Evolutionary conservation across 306 rosid genomes (phyloP), one percentile per base, ranked within the genome.

Genomic region (Clitoria ternatea): DNA sequence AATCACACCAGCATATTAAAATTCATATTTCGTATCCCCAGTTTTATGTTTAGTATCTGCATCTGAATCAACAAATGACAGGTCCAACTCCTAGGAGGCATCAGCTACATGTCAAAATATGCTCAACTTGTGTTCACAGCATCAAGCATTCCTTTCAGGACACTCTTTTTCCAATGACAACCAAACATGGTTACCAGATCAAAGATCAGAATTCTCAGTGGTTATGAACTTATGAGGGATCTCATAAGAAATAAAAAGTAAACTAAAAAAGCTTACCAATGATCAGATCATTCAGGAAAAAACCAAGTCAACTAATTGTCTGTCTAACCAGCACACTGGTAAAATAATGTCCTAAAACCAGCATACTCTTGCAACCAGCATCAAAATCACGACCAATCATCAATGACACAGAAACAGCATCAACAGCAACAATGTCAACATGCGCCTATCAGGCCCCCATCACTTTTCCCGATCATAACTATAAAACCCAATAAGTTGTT

Each of bases 401-500:
- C 95, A 77, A 81, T 78, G 79, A 79, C 70, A 79, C 14, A 83
- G 85, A 76, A 78, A 86, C 96, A 80, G 96, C 85, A 81, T 69
- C 90, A 72, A 89, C 86, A 73, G 85, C 96, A 57, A 80, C 75
- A 60, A 77, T 69, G 80, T 68, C 90, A 86, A 81, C 92, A 72
- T 45, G 84, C 84, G 73, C 88, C 84, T 76, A 87, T 79, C 86
- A 74, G 64, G 86, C 87, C 83, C 84, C 66, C 78, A 55, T 54
- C 87, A 85, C 78, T 86, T 84, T 74, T 74, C 90, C 80, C 86
- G 85, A 82, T 76, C 90, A 81, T 55, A 89, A 78, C 97, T 89
- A 91, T 91, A 91, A 91, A 87, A 84, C 88, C 91, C 91, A 87
- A 85, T 75, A 87, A 85, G 86, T 84, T 63, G 61, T 81, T 85